Evolutionary conservation across 2,329 filamentous ascomycete species (phyloP).

Genomic region (Clonostachys solani): DNA sequence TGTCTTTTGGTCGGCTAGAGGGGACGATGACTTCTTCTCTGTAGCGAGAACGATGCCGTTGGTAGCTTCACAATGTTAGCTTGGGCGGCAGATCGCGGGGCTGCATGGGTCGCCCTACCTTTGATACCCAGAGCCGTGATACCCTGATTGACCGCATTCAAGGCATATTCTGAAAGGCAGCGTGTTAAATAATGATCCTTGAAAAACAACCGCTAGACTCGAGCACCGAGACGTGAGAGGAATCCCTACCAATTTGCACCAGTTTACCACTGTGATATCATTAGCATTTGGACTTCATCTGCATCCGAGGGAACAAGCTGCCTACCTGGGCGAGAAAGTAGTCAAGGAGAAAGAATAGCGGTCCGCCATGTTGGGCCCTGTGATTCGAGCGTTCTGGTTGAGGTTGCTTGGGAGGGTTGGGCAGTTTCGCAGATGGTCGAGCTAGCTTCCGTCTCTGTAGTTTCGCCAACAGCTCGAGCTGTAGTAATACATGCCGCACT

Average conservation of each 20-base stretch:
- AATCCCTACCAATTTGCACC: slow-evolving; percentile 78
- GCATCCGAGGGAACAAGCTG: slow-evolving; percentile 13
- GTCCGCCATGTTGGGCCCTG: slow-evolving; percentile 72
- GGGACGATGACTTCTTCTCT: slow-evolving; percentile 98
- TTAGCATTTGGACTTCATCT: slow-evolving; percentile 9
- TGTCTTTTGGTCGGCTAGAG: slow-evolving; percentile 90
- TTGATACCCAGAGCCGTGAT: slow-evolving; percentile 98
- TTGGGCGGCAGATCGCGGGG: too few relatives aligned
- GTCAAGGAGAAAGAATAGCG: slow-evolving; percentile 99
- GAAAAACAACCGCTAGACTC: not conserved
- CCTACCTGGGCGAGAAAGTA: slow-evolving; percentile 98
- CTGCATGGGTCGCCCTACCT: slow-evolving; percentile 48
- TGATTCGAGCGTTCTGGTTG: slow-evolving; percentile 3
- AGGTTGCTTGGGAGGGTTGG: not conserved
- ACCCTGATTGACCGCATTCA: slow-evolving; percentile 98
- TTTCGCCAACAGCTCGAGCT: not conserved
- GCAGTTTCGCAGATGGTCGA: not conserved
- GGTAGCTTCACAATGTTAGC: slow-evolving; percentile 60
- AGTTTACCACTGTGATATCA: slow-evolving; percentile 74
- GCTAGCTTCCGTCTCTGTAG: not conserved
- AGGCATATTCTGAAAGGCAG: slow-evolving; percentile 76
- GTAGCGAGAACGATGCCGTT: slow-evolving; percentile 98
- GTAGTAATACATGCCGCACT: not conserved
- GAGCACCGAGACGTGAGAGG: slow-evolving; percentile 1
- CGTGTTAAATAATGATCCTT: slow-evolving; percentile 7